Conservation (phyloP, 352 stramenopile species). For the Globisporangium heterothallicum region DNA sequence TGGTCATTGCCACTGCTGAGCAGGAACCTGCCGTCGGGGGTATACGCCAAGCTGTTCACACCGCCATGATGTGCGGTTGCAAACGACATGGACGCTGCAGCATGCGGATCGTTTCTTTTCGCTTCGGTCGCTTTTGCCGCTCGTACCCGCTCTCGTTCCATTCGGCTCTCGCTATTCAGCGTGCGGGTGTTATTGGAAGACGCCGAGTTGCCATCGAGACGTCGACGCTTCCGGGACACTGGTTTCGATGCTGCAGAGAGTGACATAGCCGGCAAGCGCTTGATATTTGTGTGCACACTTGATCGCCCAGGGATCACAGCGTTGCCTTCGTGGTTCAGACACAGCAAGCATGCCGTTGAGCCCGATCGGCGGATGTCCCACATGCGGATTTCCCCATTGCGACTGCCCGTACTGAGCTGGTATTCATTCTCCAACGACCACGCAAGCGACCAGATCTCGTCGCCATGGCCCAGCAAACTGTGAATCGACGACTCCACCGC, state of each 20-base stretch:
- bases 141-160: constrained; percentile 20
- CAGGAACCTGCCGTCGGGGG: constrained; percentile 55
- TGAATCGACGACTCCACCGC: constrained; percentile 53
- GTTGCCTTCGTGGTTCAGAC: constrained; percentile 64
- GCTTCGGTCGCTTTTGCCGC: constrained; percentile 7
- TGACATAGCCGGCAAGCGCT: constrained; percentile 26
- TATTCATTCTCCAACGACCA: constrained; percentile 76
- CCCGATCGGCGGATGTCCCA: constrained; percentile 87
- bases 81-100: constrained; percentile 39
- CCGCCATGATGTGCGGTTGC: constrained; percentile 41
- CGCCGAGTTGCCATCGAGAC: constrained; percentile 8
- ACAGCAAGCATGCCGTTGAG: constrained; percentile 75
- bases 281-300: constrained; percentile 47
- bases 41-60: constrained; percentile 60
- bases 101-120: constrained; percentile 49
- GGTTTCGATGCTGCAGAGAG: constrained; percentile 15
- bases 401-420: constrained; percentile 50
- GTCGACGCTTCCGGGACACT: constrained; percentile 23
- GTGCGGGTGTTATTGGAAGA: neutral
- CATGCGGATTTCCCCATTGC: constrained; percentile 64
- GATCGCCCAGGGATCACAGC: constrained; percentile 42
- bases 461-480: constrained; percentile 68
- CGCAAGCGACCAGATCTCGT: constrained; percentile 70
- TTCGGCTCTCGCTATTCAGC: constrained; percentile 7
- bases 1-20: constrained; percentile 56